Percentiles rank a stretch among this genome's conserved stretches.
Evolutionary conservation across 257 asterid genomes (phyloP).

Genomic region (Voacanga thouarsii): DNA sequence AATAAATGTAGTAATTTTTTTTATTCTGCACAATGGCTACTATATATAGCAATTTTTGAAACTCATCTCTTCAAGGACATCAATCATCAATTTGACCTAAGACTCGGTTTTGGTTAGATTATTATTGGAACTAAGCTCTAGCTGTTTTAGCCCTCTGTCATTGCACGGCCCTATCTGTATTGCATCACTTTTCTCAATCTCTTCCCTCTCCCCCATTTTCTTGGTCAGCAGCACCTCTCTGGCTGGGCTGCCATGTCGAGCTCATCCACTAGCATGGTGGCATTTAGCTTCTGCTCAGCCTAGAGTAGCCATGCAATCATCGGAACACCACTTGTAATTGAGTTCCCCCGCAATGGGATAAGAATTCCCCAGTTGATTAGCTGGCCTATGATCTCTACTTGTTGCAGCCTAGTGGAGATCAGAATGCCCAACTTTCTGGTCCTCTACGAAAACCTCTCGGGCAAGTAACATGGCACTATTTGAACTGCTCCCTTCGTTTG

Average conservation of each 20-base stretch:
- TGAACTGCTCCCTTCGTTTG: no score
- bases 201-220: slow-evolving; percentile 21
- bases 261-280: slow-evolving; percentile 23
- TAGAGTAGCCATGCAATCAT: slow-evolving; percentile 31
- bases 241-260: slow-evolving; percentile 22
- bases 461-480: background rate
- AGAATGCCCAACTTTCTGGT: slow-evolving; percentile 5
- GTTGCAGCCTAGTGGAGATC: slow-evolving; percentile 14
- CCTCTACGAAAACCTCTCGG: slow-evolving; percentile 19
- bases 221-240: slow-evolving; percentile 13
- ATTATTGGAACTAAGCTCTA: slow-evolving; percentile 9
- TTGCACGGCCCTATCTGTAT: slow-evolving; percentile 7
- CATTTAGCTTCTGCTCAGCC: slow-evolving; percentile 20
- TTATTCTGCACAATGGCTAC: background rate
- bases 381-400: slow-evolving; percentile 18
- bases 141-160: slow-evolving; percentile 14
- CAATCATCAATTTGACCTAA: slow-evolving; percentile 7
- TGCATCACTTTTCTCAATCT: slow-evolving; percentile 19
- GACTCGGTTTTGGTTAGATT: no score
- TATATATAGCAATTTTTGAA: background rate
- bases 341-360: slow-evolving; percentile 28
- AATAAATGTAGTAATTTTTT: no score
- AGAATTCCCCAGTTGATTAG: slow-evolving; percentile 19
- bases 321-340: slow-evolving; percentile 20
- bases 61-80: slow-evolving; percentile 11